Percentiles rank a stretch among this genome's conserved stretches.
Evolutionary conservation across 1,284 basidiomycete species (phyloP).

Genomic region (Wallemia ichthyophaga): DNA sequence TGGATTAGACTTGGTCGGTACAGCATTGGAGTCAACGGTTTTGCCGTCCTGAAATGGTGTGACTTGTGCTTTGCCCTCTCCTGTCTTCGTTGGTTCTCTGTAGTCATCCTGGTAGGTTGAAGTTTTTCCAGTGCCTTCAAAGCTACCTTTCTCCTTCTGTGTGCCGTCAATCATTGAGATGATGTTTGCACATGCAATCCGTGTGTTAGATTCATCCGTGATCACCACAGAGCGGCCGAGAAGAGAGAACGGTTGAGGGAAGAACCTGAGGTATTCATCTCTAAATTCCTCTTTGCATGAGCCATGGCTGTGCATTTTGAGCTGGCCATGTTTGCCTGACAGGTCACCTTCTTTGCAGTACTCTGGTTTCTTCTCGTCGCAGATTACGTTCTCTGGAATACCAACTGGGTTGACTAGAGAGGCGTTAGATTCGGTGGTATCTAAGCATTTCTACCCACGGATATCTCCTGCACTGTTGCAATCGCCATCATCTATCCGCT

Average conservation of each 20-base stretch:
- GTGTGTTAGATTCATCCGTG: slow-evolving; percentile 8
- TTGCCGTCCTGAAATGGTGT: neutral
- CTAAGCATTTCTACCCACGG: too few species aligned
- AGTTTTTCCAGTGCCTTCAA: neutral
- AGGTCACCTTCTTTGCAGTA: slow-evolving; percentile 12
- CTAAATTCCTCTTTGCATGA: slow-evolving; percentile 5
- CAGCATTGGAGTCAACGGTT: neutral
- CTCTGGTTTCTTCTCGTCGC: slow-evolving; percentile 8
- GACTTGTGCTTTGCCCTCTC: neutral
- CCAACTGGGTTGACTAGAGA: slow-evolving; percentile 7
- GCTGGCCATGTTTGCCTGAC: slow-evolving; percentile 10
- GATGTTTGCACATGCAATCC: slow-evolving; percentile 11
- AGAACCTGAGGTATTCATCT: slow-evolving; percentile 10
- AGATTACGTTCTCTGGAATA: slow-evolving; percentile 8
- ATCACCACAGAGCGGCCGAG: slow-evolving; percentile 11
- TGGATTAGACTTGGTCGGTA: neutral
- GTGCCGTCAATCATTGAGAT: slow-evolving; percentile 10
- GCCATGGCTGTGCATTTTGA: slow-evolving; percentile 5
- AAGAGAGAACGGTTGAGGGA: slow-evolving; percentile 9
- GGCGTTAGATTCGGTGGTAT: too few species aligned
- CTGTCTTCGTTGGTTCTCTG: neutral
- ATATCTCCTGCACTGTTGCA: neutral
- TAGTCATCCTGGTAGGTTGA: neutral
- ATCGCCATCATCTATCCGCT: neutral
- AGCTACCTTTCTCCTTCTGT: neutral